phyloP scores from a whole-genome alignment of 2,329 filamentous ascomycete species.

The Fusarium sp. region DNA sequence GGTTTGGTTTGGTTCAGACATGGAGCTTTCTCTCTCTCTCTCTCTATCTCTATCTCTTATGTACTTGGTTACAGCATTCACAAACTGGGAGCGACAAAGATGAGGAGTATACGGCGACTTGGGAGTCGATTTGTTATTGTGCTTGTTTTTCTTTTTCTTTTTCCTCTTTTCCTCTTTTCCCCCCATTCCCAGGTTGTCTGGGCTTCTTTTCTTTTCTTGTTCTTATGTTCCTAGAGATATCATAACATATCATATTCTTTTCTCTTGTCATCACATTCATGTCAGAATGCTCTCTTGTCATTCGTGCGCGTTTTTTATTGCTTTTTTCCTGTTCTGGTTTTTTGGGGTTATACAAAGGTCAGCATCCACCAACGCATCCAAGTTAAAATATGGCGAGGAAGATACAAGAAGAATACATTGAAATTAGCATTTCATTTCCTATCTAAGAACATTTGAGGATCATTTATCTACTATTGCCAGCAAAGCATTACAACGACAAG shows the following conservation, averaged over 20 bases:
- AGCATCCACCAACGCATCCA: constrained; percentile 24
- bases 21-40: constrained; percentile 11
- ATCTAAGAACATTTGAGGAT: neutral
- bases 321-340: constrained; percentile 3
- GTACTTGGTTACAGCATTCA: constrained; percentile 1
- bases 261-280: neutral
- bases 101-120: constrained; percentile 35
- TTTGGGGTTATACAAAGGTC: constrained; percentile 21
- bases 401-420: neutral
- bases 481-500: neutral
- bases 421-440: neutral
- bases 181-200: neutral
- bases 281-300: neutral
- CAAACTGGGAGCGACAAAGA: constrained; percentile 20
- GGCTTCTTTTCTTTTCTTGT: neutral
- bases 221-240: neutral
- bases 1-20: neutral
- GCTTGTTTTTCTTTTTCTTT: neutral
- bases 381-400: constrained; percentile 8
- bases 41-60: constrained; percentile 14
- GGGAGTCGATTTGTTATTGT: constrained; percentile 12
- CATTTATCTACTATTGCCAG: too few species aligned
- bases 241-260: constrained; percentile 15
- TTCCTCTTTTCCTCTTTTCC: neutral
- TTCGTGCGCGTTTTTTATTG: constrained; percentile 7